phyloP scores from a whole-genome alignment of 768 basidiomycete species.

The Boletus insuetus region DNA sequence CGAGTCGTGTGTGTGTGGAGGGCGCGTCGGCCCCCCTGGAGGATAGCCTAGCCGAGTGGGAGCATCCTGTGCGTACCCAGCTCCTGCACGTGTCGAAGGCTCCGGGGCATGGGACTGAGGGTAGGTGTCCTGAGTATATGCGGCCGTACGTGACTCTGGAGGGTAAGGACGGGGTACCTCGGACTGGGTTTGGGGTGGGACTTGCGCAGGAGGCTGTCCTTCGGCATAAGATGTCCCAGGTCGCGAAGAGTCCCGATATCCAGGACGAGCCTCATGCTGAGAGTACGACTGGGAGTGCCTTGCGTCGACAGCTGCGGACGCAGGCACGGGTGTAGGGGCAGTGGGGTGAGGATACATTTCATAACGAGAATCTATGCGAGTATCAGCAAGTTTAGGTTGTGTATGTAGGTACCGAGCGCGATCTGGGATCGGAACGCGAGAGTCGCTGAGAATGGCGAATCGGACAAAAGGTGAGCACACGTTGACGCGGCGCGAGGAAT shows the following conservation, averaged over 20 bases:
- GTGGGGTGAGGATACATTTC: constrained; percentile 22
- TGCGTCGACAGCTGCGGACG: constrained; percentile 15
- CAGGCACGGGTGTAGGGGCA: constrained; percentile 12
- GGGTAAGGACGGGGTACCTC: constrained; percentile 19
- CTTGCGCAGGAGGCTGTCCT: constrained; percentile 8
- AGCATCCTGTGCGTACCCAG: constrained; percentile 16
- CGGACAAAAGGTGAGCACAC: constrained; percentile 1
- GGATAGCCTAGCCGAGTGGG: constrained; percentile 15
- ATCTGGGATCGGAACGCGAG: constrained; percentile 22
- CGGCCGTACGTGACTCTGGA: constrained; percentile 17
- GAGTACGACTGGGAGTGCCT: constrained; percentile 22
- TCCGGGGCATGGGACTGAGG: constrained; percentile 19
- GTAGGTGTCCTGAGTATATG: constrained; percentile 25
- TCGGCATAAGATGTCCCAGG: constrained; percentile 22
- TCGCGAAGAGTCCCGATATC: constrained; percentile 17
- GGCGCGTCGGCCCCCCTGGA: constrained; percentile 14
- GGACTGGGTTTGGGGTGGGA: constrained; percentile 10
- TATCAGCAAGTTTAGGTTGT: constrained; percentile 20
- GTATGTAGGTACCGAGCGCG: constrained; percentile 19
- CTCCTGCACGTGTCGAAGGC: constrained; percentile 11
- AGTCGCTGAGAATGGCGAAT: constrained; percentile 20
- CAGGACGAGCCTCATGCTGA: constrained; percentile 21
- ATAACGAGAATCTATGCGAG: constrained; percentile 26
- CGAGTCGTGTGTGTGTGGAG: constrained; percentile 15
- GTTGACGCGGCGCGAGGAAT: not conserved